A percentile compares a stretch with the other conserved stretches of the same genome.
Conservation (phyloP, 2,329 filamentous ascomycete genomes). For the Talaromyces sp. region DNA sequence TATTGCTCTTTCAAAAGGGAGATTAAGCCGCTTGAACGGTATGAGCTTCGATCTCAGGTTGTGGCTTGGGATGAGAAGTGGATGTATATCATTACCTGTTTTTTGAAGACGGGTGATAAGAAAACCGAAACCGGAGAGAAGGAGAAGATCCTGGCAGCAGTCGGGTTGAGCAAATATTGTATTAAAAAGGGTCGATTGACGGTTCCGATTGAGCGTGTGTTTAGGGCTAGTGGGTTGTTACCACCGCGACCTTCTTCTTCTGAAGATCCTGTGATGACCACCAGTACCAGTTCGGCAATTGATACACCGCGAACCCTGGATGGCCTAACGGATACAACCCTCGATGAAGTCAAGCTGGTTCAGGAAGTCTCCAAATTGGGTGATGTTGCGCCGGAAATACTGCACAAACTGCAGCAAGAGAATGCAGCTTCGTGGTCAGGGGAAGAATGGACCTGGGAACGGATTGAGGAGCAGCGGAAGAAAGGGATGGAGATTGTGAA, state of each 20-base stretch:
- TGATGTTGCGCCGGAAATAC: constrained; percentile 24
- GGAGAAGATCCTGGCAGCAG: constrained; percentile 57
- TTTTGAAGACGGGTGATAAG: constrained; percentile 50
- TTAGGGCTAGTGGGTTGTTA: constrained; percentile 67
- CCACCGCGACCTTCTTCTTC: constrained; percentile 56
- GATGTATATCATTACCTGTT: constrained; percentile 71
- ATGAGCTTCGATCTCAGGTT: constrained; percentile 68
- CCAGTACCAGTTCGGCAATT: constrained; percentile 18
- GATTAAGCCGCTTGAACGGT: constrained; percentile 63
- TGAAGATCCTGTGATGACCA: constrained; percentile 4
- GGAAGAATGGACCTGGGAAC: constrained; percentile 55
- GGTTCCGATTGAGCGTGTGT: constrained; percentile 70
- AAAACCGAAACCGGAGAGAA: constrained; percentile 38
- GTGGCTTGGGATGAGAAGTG: constrained; percentile 76
- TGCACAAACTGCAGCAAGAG: constrained; percentile 29
- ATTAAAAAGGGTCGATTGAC: constrained; percentile 78
- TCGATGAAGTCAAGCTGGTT: constrained; percentile 32
- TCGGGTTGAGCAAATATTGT: constrained; percentile 73
- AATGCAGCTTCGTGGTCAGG: constrained; percentile 30
- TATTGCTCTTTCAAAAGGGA: constrained; percentile 69
- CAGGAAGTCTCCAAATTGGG: constrained; percentile 33
- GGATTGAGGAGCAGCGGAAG: constrained; percentile 54
- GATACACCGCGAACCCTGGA: constrained; percentile 30
- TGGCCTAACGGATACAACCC: constrained; percentile 26
- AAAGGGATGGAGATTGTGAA: constrained; percentile 52